Evolutionary conservation across 495 filamentous ascomycete species (phyloP), one percentile per base, ranked within the genome.

Genomic region (Sordaria brevicollis): DNA sequence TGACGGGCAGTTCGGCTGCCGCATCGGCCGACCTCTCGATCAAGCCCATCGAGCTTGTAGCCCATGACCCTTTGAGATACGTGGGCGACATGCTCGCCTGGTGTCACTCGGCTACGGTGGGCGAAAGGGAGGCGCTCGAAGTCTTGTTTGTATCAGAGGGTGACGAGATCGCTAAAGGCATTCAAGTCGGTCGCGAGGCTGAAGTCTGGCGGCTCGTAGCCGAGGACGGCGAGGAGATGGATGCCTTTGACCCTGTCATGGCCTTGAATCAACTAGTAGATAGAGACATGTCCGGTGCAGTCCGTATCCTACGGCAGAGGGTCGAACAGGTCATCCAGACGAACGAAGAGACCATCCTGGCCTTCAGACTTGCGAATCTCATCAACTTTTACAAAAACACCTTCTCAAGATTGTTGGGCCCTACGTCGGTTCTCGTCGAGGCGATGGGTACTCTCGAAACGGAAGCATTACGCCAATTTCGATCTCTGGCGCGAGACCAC

Each of bases 71-170:
- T 13, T 81, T 99, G 15, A 86, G 95, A 37, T 99, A 98, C 75
- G 89, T 96, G 21, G 94, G 95, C 25, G 95, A 99, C 76, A 98
- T 99, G 94, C 86, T 98, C 17, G 95, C 95, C 6, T 99, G 95
- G 95, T 88, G 89, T 3, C 95, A 99, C 76, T 97, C 96, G 1
- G 90, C 93, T 6, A 88, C 94, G 0, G 95, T 98, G 0, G 94
- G 93, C 21, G 95, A 99, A 79, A 86, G 92, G 54, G 95, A 99
- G 79, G 92, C 94, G 2, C 83, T 99, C 19, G 95, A 97, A 76
- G 89, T 91, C 4, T 81, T 99, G 5, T 98, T 98, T 76, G 90
- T 97, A 37, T 89, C 90, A 2, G 93, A 97, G 68, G 94, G 92
- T n/a, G 92, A 95, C 69, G 92, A 97, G 71, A 91, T 97, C 71